phyloP scores from a whole-genome alignment of 129 eudicot genomes.

The Apium graveolens region DNA sequence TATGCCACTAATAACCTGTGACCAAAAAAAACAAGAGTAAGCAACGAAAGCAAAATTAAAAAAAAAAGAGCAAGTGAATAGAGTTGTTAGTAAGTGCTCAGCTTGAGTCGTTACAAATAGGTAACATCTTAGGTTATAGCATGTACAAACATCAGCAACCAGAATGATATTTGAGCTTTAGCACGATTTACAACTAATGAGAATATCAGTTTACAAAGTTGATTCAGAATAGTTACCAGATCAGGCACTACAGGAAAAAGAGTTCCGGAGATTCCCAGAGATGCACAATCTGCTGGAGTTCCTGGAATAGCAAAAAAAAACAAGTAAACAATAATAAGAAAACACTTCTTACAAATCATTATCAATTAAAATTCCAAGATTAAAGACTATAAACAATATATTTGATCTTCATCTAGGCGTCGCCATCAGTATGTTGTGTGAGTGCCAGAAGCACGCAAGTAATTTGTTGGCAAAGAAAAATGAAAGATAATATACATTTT shows the following conservation, averaged over 20 bases:
- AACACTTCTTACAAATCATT: neutral
- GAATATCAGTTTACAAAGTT: neutral
- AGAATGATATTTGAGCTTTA: neutral
- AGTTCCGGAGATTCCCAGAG: conserved; percentile 64
- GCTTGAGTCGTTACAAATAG: neutral
- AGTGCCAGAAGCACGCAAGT: neutral
- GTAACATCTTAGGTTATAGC: neutral
- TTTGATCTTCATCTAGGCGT: neutral
- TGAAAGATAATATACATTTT: neutral
- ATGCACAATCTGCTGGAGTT: conserved; percentile 90
- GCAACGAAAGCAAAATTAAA: neutral
- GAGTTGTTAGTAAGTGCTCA: neutral
- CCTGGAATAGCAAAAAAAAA: conserved; percentile 40
- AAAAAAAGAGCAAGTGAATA: neutral
- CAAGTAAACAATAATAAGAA: no score
- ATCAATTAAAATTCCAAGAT: neutral
- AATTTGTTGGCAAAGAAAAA: neutral
- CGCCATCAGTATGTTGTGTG: neutral
- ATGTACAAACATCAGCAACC: no score
- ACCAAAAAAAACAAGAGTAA: neutral
- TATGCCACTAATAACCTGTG: conserved; percentile 94
- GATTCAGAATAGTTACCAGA: conserved; percentile 46
- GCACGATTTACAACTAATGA: neutral
- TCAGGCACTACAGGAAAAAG: conserved; percentile 77
- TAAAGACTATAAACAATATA: neutral